Conservation (phyloP, 805 yeast species). For the Candida xyloterini region DNA sequence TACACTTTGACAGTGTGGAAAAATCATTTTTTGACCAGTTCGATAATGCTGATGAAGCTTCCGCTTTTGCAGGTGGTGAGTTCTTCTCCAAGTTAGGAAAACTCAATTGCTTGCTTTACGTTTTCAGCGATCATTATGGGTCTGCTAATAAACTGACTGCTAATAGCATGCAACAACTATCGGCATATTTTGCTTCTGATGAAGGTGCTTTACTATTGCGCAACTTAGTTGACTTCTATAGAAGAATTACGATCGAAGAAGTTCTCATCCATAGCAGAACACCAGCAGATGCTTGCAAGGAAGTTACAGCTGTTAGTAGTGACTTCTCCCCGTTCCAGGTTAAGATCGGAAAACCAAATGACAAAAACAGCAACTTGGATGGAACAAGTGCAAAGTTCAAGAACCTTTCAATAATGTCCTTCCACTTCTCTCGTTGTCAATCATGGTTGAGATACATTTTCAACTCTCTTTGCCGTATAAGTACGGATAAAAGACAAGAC, state of each 20-base stretch:
- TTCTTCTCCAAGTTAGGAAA: constrained; percentile 36
- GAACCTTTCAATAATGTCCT: constrained; percentile 56
- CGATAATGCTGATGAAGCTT: constrained; percentile 24
- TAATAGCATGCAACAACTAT: constrained; percentile 40
- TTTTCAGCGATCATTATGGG: constrained; percentile 55
- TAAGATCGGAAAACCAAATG: constrained; percentile 41
- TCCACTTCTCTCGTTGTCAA: constrained; percentile 48
- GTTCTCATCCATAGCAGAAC: constrained; percentile 44
- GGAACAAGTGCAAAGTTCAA: constrained; percentile 58
- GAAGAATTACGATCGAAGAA: constrained; percentile 58
- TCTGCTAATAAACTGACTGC: constrained; percentile 50
- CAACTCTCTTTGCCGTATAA: constrained; percentile 29
- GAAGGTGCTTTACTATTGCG: constrained; percentile 41
- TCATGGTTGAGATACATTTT: constrained; percentile 35
- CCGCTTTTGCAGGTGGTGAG: constrained; percentile 30
- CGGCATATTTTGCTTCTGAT: constrained; percentile 39
- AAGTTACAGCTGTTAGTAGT: constrained; percentile 33
- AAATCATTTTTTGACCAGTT: constrained; percentile 38
- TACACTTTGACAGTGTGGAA: constrained; percentile 28
- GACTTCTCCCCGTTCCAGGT: constrained; percentile 42
- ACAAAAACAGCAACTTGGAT: constrained; percentile 35
- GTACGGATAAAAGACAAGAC: constrained; percentile 45
- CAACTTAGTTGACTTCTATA: constrained; percentile 44
- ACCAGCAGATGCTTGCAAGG: constrained; percentile 46
- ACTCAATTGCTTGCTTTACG: constrained; percentile 45